Base-by-base conservation (phyloP, 495 filamentous ascomycete species). In the Hypoxylon lienhwacheense region DNA sequence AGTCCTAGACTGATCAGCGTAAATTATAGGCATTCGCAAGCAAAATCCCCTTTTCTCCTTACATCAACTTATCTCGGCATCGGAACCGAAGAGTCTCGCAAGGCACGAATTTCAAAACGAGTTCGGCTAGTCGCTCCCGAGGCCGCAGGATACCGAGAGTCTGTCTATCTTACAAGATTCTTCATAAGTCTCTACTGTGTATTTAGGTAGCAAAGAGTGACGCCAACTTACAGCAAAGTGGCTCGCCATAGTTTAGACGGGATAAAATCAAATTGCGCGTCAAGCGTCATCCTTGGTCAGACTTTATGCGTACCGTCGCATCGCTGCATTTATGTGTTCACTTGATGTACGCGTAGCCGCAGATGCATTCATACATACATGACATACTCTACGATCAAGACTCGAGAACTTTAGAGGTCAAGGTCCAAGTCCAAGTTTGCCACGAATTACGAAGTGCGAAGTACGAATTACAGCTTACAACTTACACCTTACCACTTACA, bases 311-410 rank as follows among this genome's bases (percentile, higher is more conserved):
- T 26, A 5, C 24, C 8, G 24, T 8, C 24, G 24, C 8, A 8
- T 8, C 24, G 24, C 8, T 26, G 15, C n/a, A 21, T 43, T 15
- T 25, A 29, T 55, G 29, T 51, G 21, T 29, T 40, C 40, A 52
- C 24, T 47, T n/a, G n/a, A n/a, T n/a, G n/a, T 39, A 55, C 52
- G 52, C 52, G 40, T 61, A 61, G 57, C 51, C 51, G 51, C 57
- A 61, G 40, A 17, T 47, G 51, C 41, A 36, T 51, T 34, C n/a
- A n/a, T n/a, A n/a, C n/a, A n/a, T n/a, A n/a, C n/a, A n/a, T n/a
- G n/a, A n/a, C n/a, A n/a, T n/a, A n/a, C n/a, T n/a, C n/a, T n/a
- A n/a, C n/a, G n/a, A n/a, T n/a, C n/a, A n/a, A n/a, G n/a, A n/a
- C n/a, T n/a, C n/a, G n/a, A n/a, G n/a, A n/a, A n/a, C n/a, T n/a